Evolutionary conservation across 2,329 filamentous ascomycete genomes (phyloP).

Genomic region (Cryphonectria parasitica): DNA sequence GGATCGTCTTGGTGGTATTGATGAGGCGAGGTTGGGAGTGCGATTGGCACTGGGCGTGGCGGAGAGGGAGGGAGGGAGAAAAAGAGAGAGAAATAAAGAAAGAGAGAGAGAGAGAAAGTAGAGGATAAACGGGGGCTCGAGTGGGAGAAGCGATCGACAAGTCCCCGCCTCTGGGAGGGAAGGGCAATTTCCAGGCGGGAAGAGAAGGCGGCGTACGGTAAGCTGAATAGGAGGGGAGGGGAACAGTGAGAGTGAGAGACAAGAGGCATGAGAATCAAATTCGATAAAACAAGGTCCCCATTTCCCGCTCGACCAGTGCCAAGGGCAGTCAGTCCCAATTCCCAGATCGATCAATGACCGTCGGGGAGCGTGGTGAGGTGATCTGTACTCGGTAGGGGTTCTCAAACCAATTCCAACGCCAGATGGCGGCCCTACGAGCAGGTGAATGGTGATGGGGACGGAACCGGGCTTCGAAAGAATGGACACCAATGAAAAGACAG

Average conservation of each 20-base stretch:
- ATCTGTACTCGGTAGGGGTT: constrained; percentile 9
- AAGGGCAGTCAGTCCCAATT: constrained; percentile 4
- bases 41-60: constrained; percentile 20
- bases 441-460: constrained; percentile 6
- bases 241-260: neutral
- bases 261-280: constrained; percentile 7
- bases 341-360: constrained; percentile 2
- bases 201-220: constrained; percentile 12
- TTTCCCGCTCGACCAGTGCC: neutral
- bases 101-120: constrained; percentile 10
- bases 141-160: constrained; percentile 38
- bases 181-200: constrained; percentile 38
- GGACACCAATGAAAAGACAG: constrained; percentile 14
- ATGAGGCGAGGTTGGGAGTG: constrained; percentile 24
- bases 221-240: constrained; percentile 10
- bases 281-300: constrained; percentile 10
- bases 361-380: constrained; percentile 1
- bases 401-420: constrained; percentile 6
- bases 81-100: neutral
- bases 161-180: constrained; percentile 36
- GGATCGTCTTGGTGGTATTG: constrained; percentile 11
- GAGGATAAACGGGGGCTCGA: constrained; percentile 27
- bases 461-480: constrained; percentile 1
- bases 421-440: constrained; percentile 7
- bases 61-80: neutral